phyloP scores from a whole-genome alignment of 106 monocot species.

The Dendrobium chrysotoxum region DNA sequence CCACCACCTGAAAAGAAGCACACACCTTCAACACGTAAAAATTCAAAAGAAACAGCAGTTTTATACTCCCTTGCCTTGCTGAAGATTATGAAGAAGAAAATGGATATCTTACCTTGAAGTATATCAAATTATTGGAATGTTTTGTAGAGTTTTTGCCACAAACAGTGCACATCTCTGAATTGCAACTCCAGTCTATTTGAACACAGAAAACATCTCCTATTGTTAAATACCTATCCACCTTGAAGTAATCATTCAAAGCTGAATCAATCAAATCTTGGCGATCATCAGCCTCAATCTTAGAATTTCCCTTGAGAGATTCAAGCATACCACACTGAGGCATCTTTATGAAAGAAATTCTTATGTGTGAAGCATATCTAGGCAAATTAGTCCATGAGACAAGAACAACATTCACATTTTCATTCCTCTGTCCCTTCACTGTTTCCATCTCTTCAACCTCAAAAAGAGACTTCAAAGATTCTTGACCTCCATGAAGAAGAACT shows the following conservation, averaged over 20 bases:
- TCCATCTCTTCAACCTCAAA: constrained; percentile 23
- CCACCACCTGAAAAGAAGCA: constrained; percentile 47
- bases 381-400: constrained; percentile 52
- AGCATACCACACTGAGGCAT: constrained; percentile 73
- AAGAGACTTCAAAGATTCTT: constrained; percentile 33
- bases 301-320: constrained; percentile 50
- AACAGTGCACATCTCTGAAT: constrained; percentile 56
- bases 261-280: constrained; percentile 77
- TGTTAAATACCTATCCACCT: constrained; percentile 62
- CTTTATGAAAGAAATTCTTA: constrained; percentile 82
- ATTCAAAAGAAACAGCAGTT: constrained; percentile 5
- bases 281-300: constrained; percentile 49
- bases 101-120: constrained; percentile 68
- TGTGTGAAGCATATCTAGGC: constrained; percentile 80
- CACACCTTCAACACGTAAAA: not conserved
- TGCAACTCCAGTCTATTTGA: constrained; percentile 65
- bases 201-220: constrained; percentile 81
- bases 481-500: constrained; percentile 36
- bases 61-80: not conserved
- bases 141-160: constrained; percentile 34
- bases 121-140: constrained; percentile 39
- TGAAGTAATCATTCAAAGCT: constrained; percentile 74
- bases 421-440: constrained; percentile 4
- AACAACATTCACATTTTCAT: constrained; percentile 31
- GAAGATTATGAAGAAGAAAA: not conserved